These are phyloP conservation scores for Jacaranda mimosifolia DNA, from an alignment of 257 asterid species.

Conservation along the genomic window DNA sequence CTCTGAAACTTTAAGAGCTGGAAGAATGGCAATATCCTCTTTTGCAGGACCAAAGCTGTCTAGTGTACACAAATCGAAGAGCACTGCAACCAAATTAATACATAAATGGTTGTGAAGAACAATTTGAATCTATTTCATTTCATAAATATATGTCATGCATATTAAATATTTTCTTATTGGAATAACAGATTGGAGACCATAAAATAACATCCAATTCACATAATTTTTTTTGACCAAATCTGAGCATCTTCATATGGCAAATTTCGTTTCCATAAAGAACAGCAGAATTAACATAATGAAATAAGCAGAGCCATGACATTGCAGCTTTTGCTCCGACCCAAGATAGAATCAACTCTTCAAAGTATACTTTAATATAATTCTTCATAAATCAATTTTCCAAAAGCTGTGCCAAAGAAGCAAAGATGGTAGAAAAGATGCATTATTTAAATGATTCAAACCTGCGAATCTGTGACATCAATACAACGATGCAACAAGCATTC, in stretches of 20 bases:
- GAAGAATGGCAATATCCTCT: neutral
- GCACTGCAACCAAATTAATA: neutral
- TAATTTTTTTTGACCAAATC: neutral
- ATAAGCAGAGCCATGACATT: neutral
- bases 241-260: neutral
- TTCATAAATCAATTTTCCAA: neutral
- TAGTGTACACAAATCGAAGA: neutral
- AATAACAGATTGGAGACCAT: no score
- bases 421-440: neutral
- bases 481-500: neutral
- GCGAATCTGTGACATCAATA: neutral
- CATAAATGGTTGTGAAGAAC: neutral
- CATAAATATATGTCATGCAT: no score
- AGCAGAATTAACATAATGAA: neutral
- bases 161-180: no score
- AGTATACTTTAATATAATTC: no score
- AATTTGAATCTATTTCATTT: no score
- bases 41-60: neutral
- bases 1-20: neutral
- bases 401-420: neutral
- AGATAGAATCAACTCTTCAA: no score
- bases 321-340: no score
- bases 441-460: conserved; percentile 6
- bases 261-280: neutral
- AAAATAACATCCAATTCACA: neutral